Conservation (phyloP, 2,329 filamentous ascomycete genomes). For the Fusarium phyllophilum region DNA sequence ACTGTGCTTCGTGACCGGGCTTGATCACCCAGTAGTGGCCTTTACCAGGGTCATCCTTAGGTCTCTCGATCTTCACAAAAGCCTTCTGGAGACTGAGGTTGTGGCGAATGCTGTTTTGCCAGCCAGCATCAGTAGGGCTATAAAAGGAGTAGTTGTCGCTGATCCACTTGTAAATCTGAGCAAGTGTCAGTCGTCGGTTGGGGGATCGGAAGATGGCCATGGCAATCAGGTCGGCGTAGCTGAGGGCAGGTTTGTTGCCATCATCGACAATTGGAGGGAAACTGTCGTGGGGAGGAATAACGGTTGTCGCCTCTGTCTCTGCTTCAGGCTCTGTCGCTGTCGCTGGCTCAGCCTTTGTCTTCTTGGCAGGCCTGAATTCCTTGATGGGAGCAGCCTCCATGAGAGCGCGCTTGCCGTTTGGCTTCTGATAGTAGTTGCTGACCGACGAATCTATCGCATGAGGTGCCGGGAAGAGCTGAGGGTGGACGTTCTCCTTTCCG, state of each 20-base stretch:
- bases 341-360: conserved; percentile 66
- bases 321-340: neutral
- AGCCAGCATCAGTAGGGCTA: conserved; percentile 83
- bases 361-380: conserved; percentile 75
- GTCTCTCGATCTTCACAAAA: conserved; percentile 93
- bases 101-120: conserved; percentile 99
- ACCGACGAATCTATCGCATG: conserved; percentile 60
- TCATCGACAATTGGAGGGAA: conserved; percentile 87
- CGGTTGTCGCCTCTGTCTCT: conserved; percentile 1
- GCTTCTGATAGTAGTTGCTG: conserved; percentile 64
- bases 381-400: conserved; percentile 79
- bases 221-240: conserved; percentile 93
- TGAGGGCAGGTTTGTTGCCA: conserved; percentile 87
- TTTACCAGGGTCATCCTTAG: conserved; percentile 97
- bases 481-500: conserved; percentile 68
- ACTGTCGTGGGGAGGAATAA: conserved; percentile 76
- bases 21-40: conserved; percentile 98
- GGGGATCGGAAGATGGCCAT: conserved; percentile 95
- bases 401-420: conserved; percentile 68
- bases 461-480: conserved; percentile 61
- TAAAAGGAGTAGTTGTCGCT: conserved; percentile 95
- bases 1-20: conserved; percentile 87
- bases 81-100: conserved; percentile 97
- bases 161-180: conserved; percentile 99
- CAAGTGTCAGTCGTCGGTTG: conserved; percentile 83